These are phyloP conservation scores for Quercus glauca DNA, from an alignment of 306 rosid species.

Conservation along the genomic window DNA sequence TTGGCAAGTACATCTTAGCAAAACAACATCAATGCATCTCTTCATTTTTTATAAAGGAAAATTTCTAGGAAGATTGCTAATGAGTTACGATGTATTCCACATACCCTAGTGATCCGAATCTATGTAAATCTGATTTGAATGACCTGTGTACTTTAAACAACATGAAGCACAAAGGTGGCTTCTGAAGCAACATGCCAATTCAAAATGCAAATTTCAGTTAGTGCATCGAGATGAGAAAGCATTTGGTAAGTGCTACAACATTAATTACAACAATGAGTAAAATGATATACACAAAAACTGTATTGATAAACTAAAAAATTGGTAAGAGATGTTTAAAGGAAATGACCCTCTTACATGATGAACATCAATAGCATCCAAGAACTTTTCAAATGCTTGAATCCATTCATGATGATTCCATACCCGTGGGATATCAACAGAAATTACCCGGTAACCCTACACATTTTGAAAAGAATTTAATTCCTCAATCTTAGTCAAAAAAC, in stretches of 20 bases:
- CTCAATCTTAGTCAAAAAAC: not conserved
- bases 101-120: not conserved
- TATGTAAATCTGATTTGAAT: not conserved
- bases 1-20: not conserved
- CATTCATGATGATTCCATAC: constrained; percentile 94
- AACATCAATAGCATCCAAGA: constrained; percentile 97
- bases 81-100: not conserved
- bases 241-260: constrained; percentile 1
- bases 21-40: not conserved
- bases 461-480: not conserved
- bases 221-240: not conserved
- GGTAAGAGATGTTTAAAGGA: constrained; percentile 1
- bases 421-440: constrained; percentile 92
- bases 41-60: not conserved
- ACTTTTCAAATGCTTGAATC: constrained; percentile 96
- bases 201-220: not conserved
- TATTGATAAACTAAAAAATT: constrained; percentile 3
- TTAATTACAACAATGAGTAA: not conserved
- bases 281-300: constrained; percentile 17
- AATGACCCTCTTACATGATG: constrained; percentile 69
- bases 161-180: constrained; percentile 6
- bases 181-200: constrained; percentile 11
- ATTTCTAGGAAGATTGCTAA: not conserved
- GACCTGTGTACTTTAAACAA: not conserved
- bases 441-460: constrained; percentile 90